These are phyloP conservation scores for Petunia secreta DNA, from an alignment of 257 asterid genomes.

Conservation along the genomic window DNA sequence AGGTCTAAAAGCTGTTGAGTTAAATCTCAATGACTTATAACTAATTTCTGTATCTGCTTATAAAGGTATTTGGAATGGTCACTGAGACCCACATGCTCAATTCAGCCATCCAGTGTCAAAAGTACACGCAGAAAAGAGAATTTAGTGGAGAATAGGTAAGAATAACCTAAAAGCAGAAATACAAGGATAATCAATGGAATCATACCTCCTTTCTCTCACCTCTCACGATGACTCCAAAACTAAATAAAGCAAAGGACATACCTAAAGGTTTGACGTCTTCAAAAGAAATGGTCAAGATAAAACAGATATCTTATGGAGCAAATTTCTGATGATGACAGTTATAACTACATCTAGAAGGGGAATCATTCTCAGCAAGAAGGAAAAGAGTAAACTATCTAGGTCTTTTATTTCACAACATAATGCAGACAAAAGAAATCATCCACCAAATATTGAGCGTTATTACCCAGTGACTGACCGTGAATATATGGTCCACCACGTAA, in stretches of 20 bases:
- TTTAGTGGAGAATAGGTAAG: neutral
- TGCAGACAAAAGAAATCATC: too few species aligned
- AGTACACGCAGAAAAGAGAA: neutral
- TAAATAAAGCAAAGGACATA: neutral
- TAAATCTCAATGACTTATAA: neutral
- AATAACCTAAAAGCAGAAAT: constrained; percentile 13
- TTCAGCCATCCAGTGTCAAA: constrained; percentile 8
- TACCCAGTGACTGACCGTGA: too few species aligned
- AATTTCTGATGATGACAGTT: neutral
- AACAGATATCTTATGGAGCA: neutral
- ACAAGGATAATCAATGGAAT: neutral
- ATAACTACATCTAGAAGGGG: constrained; percentile 12
- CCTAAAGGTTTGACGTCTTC: neutral
- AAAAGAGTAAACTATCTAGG: neutral
- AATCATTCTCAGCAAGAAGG: constrained; percentile 14
- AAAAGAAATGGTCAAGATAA: neutral
- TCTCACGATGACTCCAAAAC: neutral
- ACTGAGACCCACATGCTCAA: neutral
- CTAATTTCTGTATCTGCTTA: constrained; percentile 2
- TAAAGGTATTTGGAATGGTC: neutral
- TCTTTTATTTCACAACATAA: neutral
- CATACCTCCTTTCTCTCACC: constrained; percentile 12
- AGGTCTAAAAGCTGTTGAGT: neutral
- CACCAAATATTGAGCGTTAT: too few species aligned
- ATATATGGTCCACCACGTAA: neutral